A percentile compares a stretch with the other conserved stretches of the same genome.
Evolutionary conservation across 495 filamentous ascomycete species (phyloP).

Genomic region (Sporormia fimetaria): DNA sequence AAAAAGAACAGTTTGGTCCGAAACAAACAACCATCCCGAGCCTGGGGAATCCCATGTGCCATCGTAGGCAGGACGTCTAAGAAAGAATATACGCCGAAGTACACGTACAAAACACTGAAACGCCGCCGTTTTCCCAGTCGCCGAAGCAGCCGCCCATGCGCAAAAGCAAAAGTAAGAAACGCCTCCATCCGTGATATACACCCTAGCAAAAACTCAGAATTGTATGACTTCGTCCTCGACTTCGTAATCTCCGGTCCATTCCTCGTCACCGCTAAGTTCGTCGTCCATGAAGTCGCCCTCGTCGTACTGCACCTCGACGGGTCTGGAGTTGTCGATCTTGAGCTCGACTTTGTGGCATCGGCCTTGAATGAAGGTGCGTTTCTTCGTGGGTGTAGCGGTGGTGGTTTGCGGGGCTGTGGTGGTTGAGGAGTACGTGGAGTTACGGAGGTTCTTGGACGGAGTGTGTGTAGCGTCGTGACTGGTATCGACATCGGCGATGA

Average conservation of each 20-base stretch:
- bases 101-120: too few relatives aligned
- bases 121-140: too few relatives aligned
- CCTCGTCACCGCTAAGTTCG: constrained; percentile 60
- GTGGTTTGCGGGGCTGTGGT: constrained; percentile 1
- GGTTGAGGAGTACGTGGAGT: constrained; percentile 1
- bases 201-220: neutral
- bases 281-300: constrained; percentile 73
- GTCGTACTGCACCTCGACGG: constrained; percentile 56
- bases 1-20: too few relatives aligned
- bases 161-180: too few relatives aligned
- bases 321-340: constrained; percentile 71
- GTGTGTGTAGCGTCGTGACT: too few relatives aligned
- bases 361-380: constrained; percentile 48
- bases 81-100: too few relatives aligned
- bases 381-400: constrained; percentile 9
- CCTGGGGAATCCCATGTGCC: too few relatives aligned
- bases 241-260: constrained; percentile 54
- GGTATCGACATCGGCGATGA: too few relatives aligned
- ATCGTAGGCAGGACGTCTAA: too few relatives aligned
- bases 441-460: constrained; percentile 12
- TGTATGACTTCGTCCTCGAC: constrained; percentile 21
- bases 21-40: too few relatives aligned
- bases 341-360: constrained; percentile 73
- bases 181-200: neutral
- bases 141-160: too few relatives aligned